Evolutionary conservation across 176 grass and related monocot genomes (phyloP), one percentile per base, ranked within the genome.

Genomic region (Areca catechu): DNA sequence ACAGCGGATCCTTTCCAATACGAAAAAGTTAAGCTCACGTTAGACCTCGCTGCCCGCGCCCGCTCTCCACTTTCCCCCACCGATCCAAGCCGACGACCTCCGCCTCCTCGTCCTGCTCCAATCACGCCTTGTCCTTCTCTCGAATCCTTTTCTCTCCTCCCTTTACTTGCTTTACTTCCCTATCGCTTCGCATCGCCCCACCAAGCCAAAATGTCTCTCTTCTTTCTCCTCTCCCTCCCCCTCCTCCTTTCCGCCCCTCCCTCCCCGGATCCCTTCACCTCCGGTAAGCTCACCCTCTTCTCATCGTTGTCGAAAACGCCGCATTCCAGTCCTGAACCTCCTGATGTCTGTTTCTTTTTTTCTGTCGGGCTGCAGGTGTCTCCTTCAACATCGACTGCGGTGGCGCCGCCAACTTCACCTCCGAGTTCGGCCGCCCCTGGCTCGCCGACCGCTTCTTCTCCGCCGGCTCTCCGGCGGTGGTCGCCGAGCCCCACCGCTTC

Each of bases 301-400:
- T 7, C 1, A 5, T n/a, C 2, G 16, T 25, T n/a, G 7, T 12
- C 43, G 67, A 22, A 3, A 68, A 60, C 57, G 52, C 54, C 21
- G 1, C 24, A 16, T 48, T 66, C 20, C 5, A 7, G 48, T 75
- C 7, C 49, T 24, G 28, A 24, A 22, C 63, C 7, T 22, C 18
- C 60, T 72, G 25, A 61, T 23, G 15, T 20, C 17, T 1, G 14
- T 0, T 49, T 21, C 5, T 29, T 29, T 3, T 3, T 7, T 50
- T 29, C 12, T 58, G 2, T 49, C 0, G 70, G 57, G 60, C 76
- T 70, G 74, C 63, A 53, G 85, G 84, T 65, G 70, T 85, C 78
- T 85, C 80, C 62, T 95, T 76, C 77, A 98, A 98, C 84, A 89
- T 98, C 75, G 94, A 98, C 79, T 98, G 94, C 72, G 94, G 94